phyloP scores from a whole-genome alignment of 2,329 filamentous ascomycete genomes.

The Clarireedia hainanense region DNA sequence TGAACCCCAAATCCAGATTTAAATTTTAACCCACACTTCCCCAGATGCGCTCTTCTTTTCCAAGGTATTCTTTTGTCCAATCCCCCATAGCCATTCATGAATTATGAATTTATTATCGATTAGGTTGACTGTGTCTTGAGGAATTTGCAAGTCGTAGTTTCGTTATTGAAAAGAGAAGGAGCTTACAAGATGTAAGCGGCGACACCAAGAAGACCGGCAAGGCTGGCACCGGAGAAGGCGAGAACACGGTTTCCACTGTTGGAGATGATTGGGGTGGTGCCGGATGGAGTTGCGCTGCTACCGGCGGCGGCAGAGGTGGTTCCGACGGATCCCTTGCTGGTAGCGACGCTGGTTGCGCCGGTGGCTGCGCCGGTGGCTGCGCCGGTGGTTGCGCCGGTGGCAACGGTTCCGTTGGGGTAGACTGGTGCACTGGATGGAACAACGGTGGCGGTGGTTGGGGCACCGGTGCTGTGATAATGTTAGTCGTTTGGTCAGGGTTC shows the following conservation, averaged over 20 bases:
- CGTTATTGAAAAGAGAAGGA: background rate
- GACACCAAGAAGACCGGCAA: conserved; percentile 53
- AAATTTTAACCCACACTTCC: background rate
- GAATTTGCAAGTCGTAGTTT: background rate
- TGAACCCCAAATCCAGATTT: background rate
- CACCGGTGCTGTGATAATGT: conserved; percentile 13
- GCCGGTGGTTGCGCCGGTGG: conserved; percentile 13
- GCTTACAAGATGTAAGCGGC: conserved; percentile 39
- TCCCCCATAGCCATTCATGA: background rate
- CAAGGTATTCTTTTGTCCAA: background rate
- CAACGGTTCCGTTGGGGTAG: conserved; percentile 13
- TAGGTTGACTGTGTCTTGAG: background rate
- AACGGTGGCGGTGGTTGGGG: conserved; percentile 16
- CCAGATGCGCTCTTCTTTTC: too few relatives aligned
- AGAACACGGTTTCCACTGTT: conserved; percentile 49
- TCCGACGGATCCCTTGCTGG: conserved; percentile 17
- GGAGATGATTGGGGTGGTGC: conserved; percentile 36
- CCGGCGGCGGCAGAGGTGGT: conserved; percentile 20
- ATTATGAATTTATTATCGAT: background rate
- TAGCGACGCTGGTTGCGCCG: conserved; percentile 17
- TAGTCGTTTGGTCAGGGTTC: background rate
- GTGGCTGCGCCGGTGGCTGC: background rate
- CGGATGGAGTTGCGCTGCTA: conserved; percentile 22
- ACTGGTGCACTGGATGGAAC: conserved; percentile 25
- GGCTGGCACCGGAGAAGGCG: conserved; percentile 49